Percentiles rank a stretch among this genome's conserved stretches.
These are phyloP conservation scores for Diplocarpon rosae DNA, from an alignment of 2,329 filamentous ascomycete genomes.

Conservation along the genomic window DNA sequence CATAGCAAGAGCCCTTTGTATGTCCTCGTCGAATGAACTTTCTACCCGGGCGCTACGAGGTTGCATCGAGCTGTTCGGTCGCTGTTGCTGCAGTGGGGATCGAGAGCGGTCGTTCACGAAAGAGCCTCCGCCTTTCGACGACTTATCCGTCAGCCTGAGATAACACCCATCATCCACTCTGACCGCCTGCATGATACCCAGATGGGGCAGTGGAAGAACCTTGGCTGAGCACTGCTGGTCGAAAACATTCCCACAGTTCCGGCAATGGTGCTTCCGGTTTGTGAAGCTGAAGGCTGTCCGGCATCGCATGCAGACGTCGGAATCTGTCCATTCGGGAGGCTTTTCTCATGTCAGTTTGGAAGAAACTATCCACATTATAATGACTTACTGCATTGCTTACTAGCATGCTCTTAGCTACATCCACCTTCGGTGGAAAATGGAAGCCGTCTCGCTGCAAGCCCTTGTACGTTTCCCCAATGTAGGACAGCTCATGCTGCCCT, in stretches of 20 bases:
- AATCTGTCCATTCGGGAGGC: constrained; percentile 96
- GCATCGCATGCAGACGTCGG: constrained; percentile 97
- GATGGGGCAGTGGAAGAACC: constrained; percentile 73
- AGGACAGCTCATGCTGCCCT: constrained; percentile 68
- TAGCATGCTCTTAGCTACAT: constrained; percentile 92
- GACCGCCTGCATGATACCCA: constrained; percentile 84
- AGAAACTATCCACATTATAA: neutral
- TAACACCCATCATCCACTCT: constrained; percentile 96
- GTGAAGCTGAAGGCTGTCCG: constrained; percentile 93
- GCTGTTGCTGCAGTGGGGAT: constrained; percentile 43
- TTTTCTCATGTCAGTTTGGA: constrained; percentile 28
- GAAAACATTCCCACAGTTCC: constrained; percentile 96
- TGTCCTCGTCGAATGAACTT: constrained; percentile 85
- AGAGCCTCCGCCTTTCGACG: constrained; percentile 32
- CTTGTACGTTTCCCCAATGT: constrained; percentile 81
- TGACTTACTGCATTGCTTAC: constrained; percentile 79
- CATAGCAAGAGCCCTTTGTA: constrained; percentile 91
- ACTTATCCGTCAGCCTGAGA: constrained; percentile 72
- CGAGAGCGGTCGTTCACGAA: constrained; percentile 32
- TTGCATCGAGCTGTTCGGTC: constrained; percentile 61
- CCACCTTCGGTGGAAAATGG: constrained; percentile 75
- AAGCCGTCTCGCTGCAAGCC: constrained; percentile 76
- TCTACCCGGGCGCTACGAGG: constrained; percentile 81
- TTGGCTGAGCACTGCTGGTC: constrained; percentile 92
- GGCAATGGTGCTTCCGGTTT: constrained; percentile 95